Conservation (phyloP, 441 rosid genomes). For the Pelargonium fulgidum region DNA sequence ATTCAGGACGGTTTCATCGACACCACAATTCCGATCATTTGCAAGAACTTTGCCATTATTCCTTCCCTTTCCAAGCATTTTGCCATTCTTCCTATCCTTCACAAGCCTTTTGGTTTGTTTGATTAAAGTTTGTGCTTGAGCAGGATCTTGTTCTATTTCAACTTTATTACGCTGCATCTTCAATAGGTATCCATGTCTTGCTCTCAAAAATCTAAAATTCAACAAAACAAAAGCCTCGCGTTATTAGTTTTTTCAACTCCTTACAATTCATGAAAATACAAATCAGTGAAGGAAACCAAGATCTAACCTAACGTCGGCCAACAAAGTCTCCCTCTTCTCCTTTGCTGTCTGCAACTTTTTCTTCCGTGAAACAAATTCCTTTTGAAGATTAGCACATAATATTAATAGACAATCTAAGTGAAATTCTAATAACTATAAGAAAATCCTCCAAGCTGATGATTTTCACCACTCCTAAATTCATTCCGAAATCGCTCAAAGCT, state of each 20-base stretch:
- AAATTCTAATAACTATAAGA: neutral
- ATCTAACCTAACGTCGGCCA: constrained; percentile 41
- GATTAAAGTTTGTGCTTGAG: constrained; percentile 15
- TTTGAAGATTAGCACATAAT: neutral
- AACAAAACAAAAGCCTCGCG: neutral
- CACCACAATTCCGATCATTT: constrained; percentile 4
- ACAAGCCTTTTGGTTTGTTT: constrained; percentile 13
- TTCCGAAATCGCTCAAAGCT: neutral
- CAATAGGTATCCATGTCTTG: constrained; percentile 26
- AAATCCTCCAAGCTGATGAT: neutral
- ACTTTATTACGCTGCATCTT: constrained; percentile 19
- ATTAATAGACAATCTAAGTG: neutral
- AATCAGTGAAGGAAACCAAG: constrained; percentile 5
- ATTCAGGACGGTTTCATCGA: constrained; percentile 11
- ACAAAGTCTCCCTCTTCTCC: constrained; percentile 38
- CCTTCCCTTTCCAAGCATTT: neutral
- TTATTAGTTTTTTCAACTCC: neutral
- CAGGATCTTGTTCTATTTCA: constrained; percentile 21
- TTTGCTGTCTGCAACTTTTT: constrained; percentile 29
- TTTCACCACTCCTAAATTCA: neutral
- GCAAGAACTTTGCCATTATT: neutral
- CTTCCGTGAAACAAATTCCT: constrained; percentile 43
- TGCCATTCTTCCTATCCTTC: neutral
- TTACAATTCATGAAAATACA: neutral
- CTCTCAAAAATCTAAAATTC: constrained; percentile 37